Base-by-base conservation (phyloP, 495 filamentous ascomycete species). In the Penicillium cinerascens region DNA sequence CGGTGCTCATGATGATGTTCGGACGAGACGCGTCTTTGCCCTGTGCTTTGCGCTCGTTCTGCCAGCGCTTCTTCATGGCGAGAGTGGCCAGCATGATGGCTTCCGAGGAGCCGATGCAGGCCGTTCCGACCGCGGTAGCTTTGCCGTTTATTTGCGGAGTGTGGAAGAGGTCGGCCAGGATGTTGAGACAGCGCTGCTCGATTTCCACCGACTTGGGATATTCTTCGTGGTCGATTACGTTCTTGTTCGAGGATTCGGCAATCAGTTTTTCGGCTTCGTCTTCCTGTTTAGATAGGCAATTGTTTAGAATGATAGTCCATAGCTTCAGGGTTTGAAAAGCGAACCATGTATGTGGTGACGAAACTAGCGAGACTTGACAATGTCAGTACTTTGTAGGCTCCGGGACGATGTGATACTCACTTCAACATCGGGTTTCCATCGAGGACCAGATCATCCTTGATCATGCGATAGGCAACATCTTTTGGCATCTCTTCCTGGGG, bases 61-160 rank as follows among this genome's bases (percentile, higher is more conserved):
- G 82, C 91, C 91, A 96, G 52, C 83, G 82, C 72, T 86, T 92
- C 82, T 96, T 96, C 90, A 96, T 93, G 42, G 89, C 89, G 6
- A 96, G 78, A 3, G 87, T 85, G 41, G 73, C 89, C 1, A 95
- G 80, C 86, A 93, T 92, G 73, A 92, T 91, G 47, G 89, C 91
- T 67, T 93, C 89, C 20, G 88, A 92, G 53, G 82, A 87, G 23
- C 91, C 89, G 48, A 93, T 86, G 42, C 87, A 90, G 11, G 84
- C 87, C 0, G 90, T 95, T n/a, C 91, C 91, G 61, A 96, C 78
- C 40, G 87, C 78, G 44, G 81, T 78, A 10, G 71, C 67, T 3
- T 39, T 1, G 9, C 64, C 64, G 1, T 73, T 69, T n/a, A 69
- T 68, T 4, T 73, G 60, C 1, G 88, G 88, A 13, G 83, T 81